Base-by-base conservation (phyloP, 1,284 basidiomycete species). In the Albatrellus sp. region DNA sequence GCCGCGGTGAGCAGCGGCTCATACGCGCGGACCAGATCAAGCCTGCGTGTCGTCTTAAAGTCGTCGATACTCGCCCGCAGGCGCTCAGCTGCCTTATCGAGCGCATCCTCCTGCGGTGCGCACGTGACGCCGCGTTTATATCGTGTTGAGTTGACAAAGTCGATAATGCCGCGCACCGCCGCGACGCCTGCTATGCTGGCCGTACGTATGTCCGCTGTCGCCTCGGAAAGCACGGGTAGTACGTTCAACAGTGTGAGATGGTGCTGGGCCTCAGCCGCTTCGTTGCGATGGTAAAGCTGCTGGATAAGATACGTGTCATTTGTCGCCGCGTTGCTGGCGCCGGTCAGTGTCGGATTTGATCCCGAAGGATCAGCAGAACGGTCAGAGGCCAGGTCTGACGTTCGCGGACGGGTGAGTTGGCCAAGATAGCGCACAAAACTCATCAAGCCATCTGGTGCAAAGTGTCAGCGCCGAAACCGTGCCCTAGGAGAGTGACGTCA, bases 11-110 rank as follows among this genome's bases (percentile, higher is more conserved):
- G 42, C 19, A 66, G 41, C 2, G 55, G 51, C 19, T 59, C 52
- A 56, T 72, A 80, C 0, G 75, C 76, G 37, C 66, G 63, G 2
- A 79, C 52, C 0, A 81, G 52, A 28, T 58, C 53, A 19, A 68
- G 57, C 7, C 77, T 69, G 11, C 64, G 58, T 10, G 50, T 54
- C 1, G 53, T 47, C 24, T 67, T 63, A 57, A 72, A 78, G 12
- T 57, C 60, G 5, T 52, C 57, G 12, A 77, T 44, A 0, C 67
- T 62, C 0, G n/a, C 38, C 7, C 52, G 54, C 4, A 78, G 64
- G 2, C 52, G 53, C 28, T 58, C 59, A 2, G 66, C 58, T 11
- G 63, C 59, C 1, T 50, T 57, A 45, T 72, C 66, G 10, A 77
- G 60, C 4, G 57, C 57, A 11, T 38, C 44, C n/a, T 56, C 51